Conservation (phyloP, 805 yeast species). For the Wickerhamomyces rabaulensis region DNA sequence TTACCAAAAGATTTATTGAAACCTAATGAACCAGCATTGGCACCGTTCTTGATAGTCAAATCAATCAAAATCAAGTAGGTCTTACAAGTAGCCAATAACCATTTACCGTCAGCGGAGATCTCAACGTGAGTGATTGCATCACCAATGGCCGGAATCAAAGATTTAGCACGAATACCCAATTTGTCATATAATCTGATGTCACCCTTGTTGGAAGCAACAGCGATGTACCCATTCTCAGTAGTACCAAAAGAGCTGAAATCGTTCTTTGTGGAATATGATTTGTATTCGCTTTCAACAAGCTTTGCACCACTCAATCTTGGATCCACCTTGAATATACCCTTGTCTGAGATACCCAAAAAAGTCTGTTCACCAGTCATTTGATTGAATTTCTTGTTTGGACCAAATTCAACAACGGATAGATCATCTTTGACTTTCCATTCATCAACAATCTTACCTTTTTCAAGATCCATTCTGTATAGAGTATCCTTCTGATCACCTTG, state of each 20-base stretch:
- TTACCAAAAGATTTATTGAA: constrained; percentile 60
- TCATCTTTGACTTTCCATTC: constrained; percentile 63
- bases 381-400: constrained; percentile 68
- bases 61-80: constrained; percentile 69
- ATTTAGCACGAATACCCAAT: constrained; percentile 72
- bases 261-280: constrained; percentile 43
- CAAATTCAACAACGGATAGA: constrained; percentile 49
- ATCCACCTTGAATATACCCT: constrained; percentile 70
- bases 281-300: constrained; percentile 51
- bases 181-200: constrained; percentile 70
- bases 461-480: constrained; percentile 72
- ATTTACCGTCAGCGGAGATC: constrained; percentile 73
- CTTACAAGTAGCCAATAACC: constrained; percentile 76
- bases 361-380: constrained; percentile 73
- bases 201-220: constrained; percentile 72
- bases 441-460: constrained; percentile 77
- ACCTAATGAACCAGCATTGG: constrained; percentile 55
- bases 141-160: constrained; percentile 78
- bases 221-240: constrained; percentile 68
- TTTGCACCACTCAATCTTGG: constrained; percentile 63
- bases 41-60: constrained; percentile 55
- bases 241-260: constrained; percentile 39
- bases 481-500: constrained; percentile 46
- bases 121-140: constrained; percentile 66
- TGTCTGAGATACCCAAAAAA: constrained; percentile 61